These are phyloP conservation scores for Phragmites australis DNA, from an alignment of 176 grass and related monocot species.

Conservation along the genomic window DNA sequence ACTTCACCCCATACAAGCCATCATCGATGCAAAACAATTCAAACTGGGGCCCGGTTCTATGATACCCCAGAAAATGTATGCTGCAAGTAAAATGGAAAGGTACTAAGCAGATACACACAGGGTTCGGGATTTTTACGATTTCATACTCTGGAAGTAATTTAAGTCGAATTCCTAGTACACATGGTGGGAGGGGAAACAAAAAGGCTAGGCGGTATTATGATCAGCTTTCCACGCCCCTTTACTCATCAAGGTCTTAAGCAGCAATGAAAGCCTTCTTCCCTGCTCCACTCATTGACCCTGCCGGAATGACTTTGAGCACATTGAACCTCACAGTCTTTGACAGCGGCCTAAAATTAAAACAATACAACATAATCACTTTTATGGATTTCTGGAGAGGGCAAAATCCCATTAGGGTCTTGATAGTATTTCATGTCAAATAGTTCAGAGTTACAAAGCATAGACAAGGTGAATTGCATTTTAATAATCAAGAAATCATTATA, in stretches of 20 bases:
- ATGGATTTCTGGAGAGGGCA: not conserved
- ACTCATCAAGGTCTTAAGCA: conserved; percentile 14
- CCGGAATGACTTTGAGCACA: conserved; percentile 45
- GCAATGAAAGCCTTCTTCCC: conserved; percentile 44
- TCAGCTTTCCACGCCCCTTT: not conserved
- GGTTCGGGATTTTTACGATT: not conserved
- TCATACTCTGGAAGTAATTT: not conserved
- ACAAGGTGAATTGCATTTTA: not conserved
- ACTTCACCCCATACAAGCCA: too few relatives aligned
- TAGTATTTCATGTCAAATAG: not conserved
- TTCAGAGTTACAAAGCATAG: not conserved
- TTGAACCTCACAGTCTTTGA: conserved; percentile 48
- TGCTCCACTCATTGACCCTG: conserved; percentile 37
- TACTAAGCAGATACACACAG: not conserved
- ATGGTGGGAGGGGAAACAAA: not conserved
- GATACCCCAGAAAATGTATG: not conserved
- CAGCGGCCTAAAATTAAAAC: conserved; percentile 26
- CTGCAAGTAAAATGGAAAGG: not conserved
- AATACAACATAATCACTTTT: not conserved
- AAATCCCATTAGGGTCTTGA: not conserved
- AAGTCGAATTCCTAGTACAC: conserved; percentile 8
- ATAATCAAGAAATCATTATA: not conserved
- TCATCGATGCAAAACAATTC: not conserved
- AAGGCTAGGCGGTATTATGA: not conserved
- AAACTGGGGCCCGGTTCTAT: too few relatives aligned